Evolutionary conservation across 257 asterid species (phyloP), one percentile per base, ranked within the genome.

Genomic region (Eucommia ulmoides): DNA sequence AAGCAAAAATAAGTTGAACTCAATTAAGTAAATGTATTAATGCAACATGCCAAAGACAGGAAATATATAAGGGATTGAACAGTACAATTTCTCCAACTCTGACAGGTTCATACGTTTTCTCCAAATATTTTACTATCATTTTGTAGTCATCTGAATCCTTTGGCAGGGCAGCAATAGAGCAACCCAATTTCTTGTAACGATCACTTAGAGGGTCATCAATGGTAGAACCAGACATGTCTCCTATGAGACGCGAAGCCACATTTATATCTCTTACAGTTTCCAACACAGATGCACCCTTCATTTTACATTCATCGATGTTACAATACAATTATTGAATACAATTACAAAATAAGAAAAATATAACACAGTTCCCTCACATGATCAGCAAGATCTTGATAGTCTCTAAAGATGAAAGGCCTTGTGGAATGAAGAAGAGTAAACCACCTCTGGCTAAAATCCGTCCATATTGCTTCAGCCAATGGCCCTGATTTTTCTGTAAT

Each of bases 121-220:
- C 83, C 35, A 91, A 70, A 55, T 91, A 86, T 3, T 65, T 74
- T 7, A 80, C 65, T 57, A 86, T 63, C 95, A 91, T 80, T 72
- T 74, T 79, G 66, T 76, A 91, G 47, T 91, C 95, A 17, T 77
- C 82, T 0, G 73, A 9, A 0, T 79, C 94, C 56, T 61, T 70
- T 23, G 75, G 87, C 29, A 91, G 19, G 0, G 79, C 55, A 15
- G 86, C 58, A 22, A 83, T 5, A 20, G 83, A 64, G 62, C 98
- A 86, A 0, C 81, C 85, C 59, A 91, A 24, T 54, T 77, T 83
- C 79, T 77, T 66, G 23, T 91, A 91, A 26, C 77, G 67, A 1
- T 89, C 94, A 20, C 67, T 71, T 0, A 89, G 76, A 29, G 98
- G 96, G 54, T 91, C 96, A 7, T 81, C 93, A 2, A 83, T 49